Percentiles rank a stretch among this genome's conserved stretches.
Evolutionary conservation across 1,284 basidiomycete species (phyloP).

Genomic region (Limonomyces culmigenus): DNA sequence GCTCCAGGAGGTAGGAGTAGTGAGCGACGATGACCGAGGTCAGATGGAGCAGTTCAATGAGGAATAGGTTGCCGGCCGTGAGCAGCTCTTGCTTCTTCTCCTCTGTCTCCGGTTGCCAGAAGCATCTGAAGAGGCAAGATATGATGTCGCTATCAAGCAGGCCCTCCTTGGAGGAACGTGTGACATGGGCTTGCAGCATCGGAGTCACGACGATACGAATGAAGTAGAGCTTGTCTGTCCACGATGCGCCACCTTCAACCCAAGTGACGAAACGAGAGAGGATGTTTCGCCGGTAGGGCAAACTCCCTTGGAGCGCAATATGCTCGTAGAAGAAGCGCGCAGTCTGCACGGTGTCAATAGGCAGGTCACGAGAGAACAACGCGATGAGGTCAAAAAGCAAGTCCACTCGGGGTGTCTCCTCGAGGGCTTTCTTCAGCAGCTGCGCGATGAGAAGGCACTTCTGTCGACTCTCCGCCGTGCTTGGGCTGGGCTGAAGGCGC

Average conservation of each 20-base stretch:
- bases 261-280: constrained; percentile 76
- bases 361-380: constrained; percentile 67
- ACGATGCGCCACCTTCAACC: constrained; percentile 57
- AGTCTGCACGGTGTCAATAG: constrained; percentile 71
- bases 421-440: constrained; percentile 62
- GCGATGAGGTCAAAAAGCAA: constrained; percentile 81
- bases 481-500: constrained; percentile 11
- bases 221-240: constrained; percentile 75
- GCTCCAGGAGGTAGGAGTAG: constrained; percentile 62
- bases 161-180: constrained; percentile 29
- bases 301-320: constrained; percentile 51
- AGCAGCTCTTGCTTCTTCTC: constrained; percentile 34
- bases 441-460: constrained; percentile 57
- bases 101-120: constrained; percentile 70
- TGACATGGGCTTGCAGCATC: constrained; percentile 66
- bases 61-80: constrained; percentile 65
- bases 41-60: constrained; percentile 84
- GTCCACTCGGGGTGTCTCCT: constrained; percentile 63
- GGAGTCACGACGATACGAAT: constrained; percentile 85
- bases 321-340: constrained; percentile 83
- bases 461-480: constrained; percentile 29
- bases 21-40: constrained; percentile 83
- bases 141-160: constrained; percentile 63
- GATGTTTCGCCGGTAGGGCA: constrained; percentile 66
- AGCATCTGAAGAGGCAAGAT: constrained; percentile 46